phyloP scores from a whole-genome alignment of 78 protist genomes.

The Salpingoeca rosetta region DNA sequence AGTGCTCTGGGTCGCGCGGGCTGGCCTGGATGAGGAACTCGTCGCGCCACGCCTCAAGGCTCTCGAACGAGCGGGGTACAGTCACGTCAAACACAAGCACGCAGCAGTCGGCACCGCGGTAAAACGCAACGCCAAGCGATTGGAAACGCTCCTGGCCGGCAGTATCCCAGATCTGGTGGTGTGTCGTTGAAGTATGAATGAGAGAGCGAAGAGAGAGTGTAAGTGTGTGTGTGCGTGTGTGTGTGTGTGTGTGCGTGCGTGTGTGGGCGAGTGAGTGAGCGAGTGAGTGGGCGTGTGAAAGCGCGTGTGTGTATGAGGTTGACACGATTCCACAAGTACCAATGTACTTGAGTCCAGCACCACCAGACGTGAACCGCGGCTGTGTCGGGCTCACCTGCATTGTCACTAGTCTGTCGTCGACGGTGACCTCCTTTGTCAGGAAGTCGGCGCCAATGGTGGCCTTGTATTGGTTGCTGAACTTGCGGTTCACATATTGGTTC shows the following conservation, averaged over 20 bases:
- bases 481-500: constrained; percentile 90
- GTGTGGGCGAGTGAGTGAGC: too few relatives aligned
- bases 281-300: too few relatives aligned
- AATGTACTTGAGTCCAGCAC: too few relatives aligned
- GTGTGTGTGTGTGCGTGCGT: too few relatives aligned
- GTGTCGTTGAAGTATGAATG: neutral
- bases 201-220: neutral
- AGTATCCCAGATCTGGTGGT: constrained; percentile 89
- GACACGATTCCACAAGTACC: too few relatives aligned
- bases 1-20: constrained; percentile 88
- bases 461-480: constrained; percentile 94
- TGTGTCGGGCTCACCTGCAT: constrained; percentile 91
- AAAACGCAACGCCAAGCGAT: constrained; percentile 96
- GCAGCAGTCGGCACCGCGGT: constrained; percentile 98
- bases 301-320: too few relatives aligned
- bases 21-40: constrained; percentile 94
- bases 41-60: constrained; percentile 92
- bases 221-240: too few relatives aligned
- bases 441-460: constrained; percentile 99
- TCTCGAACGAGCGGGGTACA: constrained; percentile 85
- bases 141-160: constrained; percentile 98
- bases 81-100: constrained; percentile 93
- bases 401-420: constrained; percentile 92
- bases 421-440: constrained; percentile 88
- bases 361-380: too few relatives aligned